These are phyloP conservation scores for Exophiala alcalophila DNA, from an alignment of 2,329 filamentous ascomycete species.

Conservation along the genomic window DNA sequence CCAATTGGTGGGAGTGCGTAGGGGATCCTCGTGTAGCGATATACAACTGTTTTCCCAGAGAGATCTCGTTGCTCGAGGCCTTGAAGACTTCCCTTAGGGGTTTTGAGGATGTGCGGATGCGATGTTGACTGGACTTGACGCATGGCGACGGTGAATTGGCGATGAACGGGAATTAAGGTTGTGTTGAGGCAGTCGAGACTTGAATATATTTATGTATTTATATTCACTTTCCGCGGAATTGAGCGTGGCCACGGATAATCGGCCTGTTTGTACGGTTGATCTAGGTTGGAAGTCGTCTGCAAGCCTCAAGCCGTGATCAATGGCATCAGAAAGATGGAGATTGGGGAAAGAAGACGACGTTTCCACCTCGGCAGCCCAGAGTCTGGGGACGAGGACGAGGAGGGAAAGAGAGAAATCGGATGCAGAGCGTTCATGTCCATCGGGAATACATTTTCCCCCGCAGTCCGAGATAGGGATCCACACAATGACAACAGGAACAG, in stretches of 20 bases:
- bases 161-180: no score
- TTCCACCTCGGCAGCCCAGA: not conserved
- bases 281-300: no score
- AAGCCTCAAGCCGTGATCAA: not conserved
- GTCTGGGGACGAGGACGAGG: not conserved
- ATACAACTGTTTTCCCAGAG: conserved; percentile 27
- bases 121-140: conserved; percentile 25
- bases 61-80: conserved; percentile 25
- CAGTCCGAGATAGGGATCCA: no score
- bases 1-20: conserved; percentile 43
- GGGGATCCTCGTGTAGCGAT: conserved; percentile 37
- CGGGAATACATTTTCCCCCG: conserved; percentile 20
- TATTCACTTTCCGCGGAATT: not conserved
- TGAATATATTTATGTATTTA: no score
- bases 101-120: conserved; percentile 25
- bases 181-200: no score
- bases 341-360: not conserved
- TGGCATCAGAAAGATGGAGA: not conserved
- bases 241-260: not conserved
- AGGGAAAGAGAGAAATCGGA: no score
- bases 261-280: not conserved
- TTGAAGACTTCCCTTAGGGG: conserved; percentile 23
- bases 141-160: conserved; percentile 13
- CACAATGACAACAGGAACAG: no score
- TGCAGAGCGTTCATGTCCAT: conserved; percentile 22